Evolutionary conservation across 2,329 filamentous ascomycete species (phyloP).

Genomic region (Teratosphaeria pseudoeucalypti): DNA sequence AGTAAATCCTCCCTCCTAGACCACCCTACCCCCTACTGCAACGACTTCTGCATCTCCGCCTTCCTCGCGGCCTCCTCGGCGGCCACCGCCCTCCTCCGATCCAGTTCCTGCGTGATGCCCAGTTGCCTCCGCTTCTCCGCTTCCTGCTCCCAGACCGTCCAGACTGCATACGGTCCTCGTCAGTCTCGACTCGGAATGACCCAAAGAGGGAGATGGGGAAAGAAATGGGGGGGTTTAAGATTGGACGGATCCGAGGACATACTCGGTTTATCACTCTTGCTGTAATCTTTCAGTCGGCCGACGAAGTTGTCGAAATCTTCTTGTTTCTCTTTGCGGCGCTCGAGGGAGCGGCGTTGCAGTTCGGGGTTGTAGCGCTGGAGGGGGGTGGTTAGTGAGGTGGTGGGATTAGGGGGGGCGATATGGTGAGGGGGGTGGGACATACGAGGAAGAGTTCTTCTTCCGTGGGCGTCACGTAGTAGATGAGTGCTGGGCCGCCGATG

Average conservation of each 20-base stretch:
- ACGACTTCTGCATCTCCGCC: slow-evolving; percentile 24
- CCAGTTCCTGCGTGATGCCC: slow-evolving; percentile 18
- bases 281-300: slow-evolving; percentile 70
- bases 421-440: slow-evolving; percentile 2
- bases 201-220: no score
- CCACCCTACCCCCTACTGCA: slow-evolving; percentile 3
- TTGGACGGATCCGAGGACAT: slow-evolving; percentile 24
- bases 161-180: slow-evolving; percentile 18
- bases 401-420: background rate
- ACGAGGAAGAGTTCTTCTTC: slow-evolving; percentile 82
- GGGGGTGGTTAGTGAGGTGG: background rate
- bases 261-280: slow-evolving; percentile 88
- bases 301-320: slow-evolving; percentile 89
- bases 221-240: no score
- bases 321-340: slow-evolving; percentile 62
- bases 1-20: no score
- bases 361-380: slow-evolving; percentile 77
- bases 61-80: slow-evolving; percentile 20
- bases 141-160: slow-evolving; percentile 27
- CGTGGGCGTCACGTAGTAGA: slow-evolving; percentile 68
- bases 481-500: slow-evolving; percentile 76
- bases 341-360: slow-evolving; percentile 78
- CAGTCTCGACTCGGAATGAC: background rate
- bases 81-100: slow-evolving; percentile 20
- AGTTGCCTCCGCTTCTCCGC: slow-evolving; percentile 14